Percentiles rank a stretch among this genome's conserved stretches.
Conservation (phyloP, 805 yeast species). For the Sporopachydermia lactativora region DNA sequence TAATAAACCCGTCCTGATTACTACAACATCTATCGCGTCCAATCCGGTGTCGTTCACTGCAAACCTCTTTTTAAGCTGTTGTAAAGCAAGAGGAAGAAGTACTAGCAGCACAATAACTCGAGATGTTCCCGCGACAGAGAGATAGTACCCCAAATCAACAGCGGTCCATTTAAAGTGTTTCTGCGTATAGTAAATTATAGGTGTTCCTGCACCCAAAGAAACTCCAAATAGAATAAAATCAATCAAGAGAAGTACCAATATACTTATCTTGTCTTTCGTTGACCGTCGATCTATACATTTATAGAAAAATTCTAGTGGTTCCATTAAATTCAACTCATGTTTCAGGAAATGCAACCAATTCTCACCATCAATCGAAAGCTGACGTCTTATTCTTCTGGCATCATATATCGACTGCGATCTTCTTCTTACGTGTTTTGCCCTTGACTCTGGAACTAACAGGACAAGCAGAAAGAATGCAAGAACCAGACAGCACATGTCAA, state of each 20-base stretch:
- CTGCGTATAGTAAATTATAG: conserved; percentile 12
- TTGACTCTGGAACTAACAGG: conserved; percentile 1
- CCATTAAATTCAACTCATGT: conserved; percentile 2
- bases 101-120: conserved; percentile 15
- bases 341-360: neutral
- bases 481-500: neutral
- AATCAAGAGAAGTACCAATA: neutral
- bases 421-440: neutral
- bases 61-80: conserved; percentile 8
- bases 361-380: neutral
- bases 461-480: neutral
- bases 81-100: conserved; percentile 14
- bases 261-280: neutral
- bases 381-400: neutral
- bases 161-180: conserved; percentile 19
- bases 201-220: neutral
- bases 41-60: conserved; percentile 10
- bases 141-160: conserved; percentile 17
- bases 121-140: conserved; percentile 14
- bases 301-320: neutral
- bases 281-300: neutral
- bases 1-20: conserved; percentile 13
- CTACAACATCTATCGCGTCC: conserved; percentile 11
- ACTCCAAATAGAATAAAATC: neutral
- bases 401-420: neutral